phyloP scores from a whole-genome alignment of 257 asterid genomes.

The Scutellaria minor region DNA sequence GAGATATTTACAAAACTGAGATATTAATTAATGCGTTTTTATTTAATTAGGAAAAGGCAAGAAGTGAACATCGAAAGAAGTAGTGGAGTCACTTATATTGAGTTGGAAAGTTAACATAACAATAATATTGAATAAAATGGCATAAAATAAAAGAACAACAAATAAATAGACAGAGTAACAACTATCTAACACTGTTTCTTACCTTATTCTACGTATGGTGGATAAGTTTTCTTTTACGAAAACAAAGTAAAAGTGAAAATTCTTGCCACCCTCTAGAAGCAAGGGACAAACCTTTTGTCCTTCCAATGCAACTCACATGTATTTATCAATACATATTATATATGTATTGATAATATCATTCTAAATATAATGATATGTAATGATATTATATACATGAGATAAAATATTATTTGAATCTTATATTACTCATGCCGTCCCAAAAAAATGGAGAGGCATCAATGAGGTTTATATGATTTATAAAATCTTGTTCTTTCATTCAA shows the following conservation, averaged over 20 bases:
- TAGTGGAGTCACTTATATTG: background rate
- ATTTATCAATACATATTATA: too few species aligned
- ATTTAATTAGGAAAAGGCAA: background rate
- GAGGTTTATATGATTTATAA: too few species aligned
- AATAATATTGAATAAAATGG: conserved; percentile 2
- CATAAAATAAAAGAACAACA: conserved; percentile 39
- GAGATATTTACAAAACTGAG: too few species aligned
- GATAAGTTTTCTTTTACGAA: background rate
- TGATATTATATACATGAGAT: too few species aligned
- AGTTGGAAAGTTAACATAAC: background rate
- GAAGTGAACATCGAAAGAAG: conserved; percentile 5
- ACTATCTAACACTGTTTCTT: conserved; percentile 1
- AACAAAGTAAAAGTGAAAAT: conserved; percentile 36
- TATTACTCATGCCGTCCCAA: too few species aligned
- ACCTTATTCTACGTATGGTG: conserved; percentile 26
- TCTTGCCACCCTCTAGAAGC: conserved; percentile 54
- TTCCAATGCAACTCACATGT: too few species aligned
- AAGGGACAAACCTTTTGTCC: conserved; percentile 4
- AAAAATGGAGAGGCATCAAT: too few species aligned
- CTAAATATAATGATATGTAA: too few species aligned
- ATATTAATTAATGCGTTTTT: too few species aligned
- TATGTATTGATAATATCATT: too few species aligned
- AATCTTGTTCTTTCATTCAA: too few species aligned
- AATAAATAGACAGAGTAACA: conserved; percentile 43
- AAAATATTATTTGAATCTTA: too few species aligned